Evolutionary conservation across 768 basidiomycete species (phyloP).

Genomic region (Boletales sp.): DNA sequence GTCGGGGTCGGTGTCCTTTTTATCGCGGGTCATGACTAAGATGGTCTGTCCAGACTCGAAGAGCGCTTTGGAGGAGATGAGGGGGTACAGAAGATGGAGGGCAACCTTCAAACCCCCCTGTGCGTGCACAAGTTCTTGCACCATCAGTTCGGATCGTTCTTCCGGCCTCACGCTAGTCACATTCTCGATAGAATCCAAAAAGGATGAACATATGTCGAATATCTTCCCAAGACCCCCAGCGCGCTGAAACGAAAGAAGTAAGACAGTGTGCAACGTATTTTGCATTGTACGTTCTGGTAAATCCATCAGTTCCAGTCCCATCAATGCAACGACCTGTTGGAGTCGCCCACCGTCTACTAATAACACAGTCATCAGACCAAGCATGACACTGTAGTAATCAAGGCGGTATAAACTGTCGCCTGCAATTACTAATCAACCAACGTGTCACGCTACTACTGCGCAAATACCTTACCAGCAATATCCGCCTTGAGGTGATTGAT

Average conservation of each 20-base stretch:
- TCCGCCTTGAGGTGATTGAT: constrained; percentile 61
- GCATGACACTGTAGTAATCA: constrained; percentile 53
- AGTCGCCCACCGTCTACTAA: constrained; percentile 52
- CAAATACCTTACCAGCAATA: constrained; percentile 44
- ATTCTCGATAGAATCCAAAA: constrained; percentile 55
- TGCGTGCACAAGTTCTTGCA: constrained; percentile 69
- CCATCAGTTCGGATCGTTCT: constrained; percentile 52
- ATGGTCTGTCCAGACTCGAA: constrained; percentile 84
- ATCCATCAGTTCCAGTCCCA: not conserved
- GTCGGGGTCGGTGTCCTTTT: constrained; percentile 69
- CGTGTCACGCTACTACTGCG: constrained; percentile 9
- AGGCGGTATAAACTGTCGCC: constrained; percentile 42
- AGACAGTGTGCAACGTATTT: constrained; percentile 76
- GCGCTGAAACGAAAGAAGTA: constrained; percentile 71
- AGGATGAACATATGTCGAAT: constrained; percentile 51
- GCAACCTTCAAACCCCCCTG: constrained; percentile 81
- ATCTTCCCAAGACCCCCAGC: constrained; percentile 68
- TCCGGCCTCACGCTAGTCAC: constrained; percentile 49
- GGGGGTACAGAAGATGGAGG: constrained; percentile 68
- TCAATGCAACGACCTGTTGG: not conserved
- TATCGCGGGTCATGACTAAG: constrained; percentile 68
- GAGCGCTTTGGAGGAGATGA: constrained; percentile 76
- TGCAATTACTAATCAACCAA: constrained; percentile 13
- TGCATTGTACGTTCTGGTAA: constrained; percentile 68
- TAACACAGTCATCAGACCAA: constrained; percentile 48